A percentile compares a stretch with the other conserved stretches of the same genome.
These are phyloP conservation scores for Termitomyces sp. DNA, from an alignment of 768 basidiomycete species.

Conservation along the genomic window DNA sequence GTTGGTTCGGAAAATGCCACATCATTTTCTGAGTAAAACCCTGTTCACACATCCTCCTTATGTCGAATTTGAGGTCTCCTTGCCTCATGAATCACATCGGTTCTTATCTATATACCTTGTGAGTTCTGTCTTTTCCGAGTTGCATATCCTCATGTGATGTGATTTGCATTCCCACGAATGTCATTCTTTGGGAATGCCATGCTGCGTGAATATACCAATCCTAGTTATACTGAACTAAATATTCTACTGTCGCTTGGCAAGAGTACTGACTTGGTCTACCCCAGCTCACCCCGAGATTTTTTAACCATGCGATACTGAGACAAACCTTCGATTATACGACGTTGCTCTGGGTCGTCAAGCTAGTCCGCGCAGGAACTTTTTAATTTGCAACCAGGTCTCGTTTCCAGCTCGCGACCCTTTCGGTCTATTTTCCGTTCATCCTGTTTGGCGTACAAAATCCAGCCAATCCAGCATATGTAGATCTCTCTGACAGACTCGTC, in stretches of 20 bases:
- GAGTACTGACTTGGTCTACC: background rate
- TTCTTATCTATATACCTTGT: background rate
- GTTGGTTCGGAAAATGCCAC: too few relatives aligned
- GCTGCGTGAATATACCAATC: slow-evolving; percentile 18
- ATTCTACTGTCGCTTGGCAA: background rate
- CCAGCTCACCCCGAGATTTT: too few relatives aligned
- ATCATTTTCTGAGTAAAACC: too few relatives aligned
- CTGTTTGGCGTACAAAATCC: too few relatives aligned
- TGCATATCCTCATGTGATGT: too few relatives aligned
- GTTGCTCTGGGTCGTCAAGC: too few relatives aligned
- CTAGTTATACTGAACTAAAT: slow-evolving; percentile 22
- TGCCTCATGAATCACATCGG: too few relatives aligned
- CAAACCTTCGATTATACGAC: background rate
- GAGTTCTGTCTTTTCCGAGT: background rate
- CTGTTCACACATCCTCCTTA: too few relatives aligned
- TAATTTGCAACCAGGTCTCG: slow-evolving; percentile 20
- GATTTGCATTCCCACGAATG: background rate
- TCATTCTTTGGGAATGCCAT: slow-evolving; percentile 10
- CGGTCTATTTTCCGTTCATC: too few relatives aligned
- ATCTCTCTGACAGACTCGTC: too few relatives aligned
- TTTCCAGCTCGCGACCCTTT: slow-evolving; percentile 25
- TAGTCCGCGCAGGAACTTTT: too few relatives aligned
- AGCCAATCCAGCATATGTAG: too few relatives aligned
- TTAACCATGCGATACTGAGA: background rate
- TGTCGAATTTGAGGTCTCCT: background rate